Evolutionary conservation across 371 early-diverging fungal genomes (phyloP), one percentile per base, ranked within the genome.

Genomic region (Actinomucor elegans): DNA sequence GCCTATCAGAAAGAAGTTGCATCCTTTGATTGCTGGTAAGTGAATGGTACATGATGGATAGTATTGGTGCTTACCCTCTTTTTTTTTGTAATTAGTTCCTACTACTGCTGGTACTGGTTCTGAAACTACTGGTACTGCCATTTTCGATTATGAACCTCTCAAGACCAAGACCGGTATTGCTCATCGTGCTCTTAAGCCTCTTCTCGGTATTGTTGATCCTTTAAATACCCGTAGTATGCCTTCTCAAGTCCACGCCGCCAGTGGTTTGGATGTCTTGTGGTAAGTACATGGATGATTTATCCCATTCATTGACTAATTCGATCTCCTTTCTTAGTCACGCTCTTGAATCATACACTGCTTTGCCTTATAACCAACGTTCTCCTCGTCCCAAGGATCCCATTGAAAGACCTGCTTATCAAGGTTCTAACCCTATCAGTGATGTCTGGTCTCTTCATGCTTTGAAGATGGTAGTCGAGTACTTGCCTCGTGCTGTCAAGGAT

Each of bases 101-200:
- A 90, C 89, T 45, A 90, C 90, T 5, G 90, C 92, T 17, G 90
- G 89, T 43, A 94, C 95, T n/a, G 95, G 95, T 49, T 86, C 87
- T 31, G 95, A 94, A 66, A 92, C 93, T 10, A 94, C 95, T 1
- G 95, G 95, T 17, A 87, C 91, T 10, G 79, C 95, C 28, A 93
- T 94, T 57, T 94, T 94, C 57, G 95, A 94, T 64, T 90, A 91
- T 71, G 87, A 86, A 51, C 88, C 89, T 7, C 80, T 87, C 54
- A 80, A 84, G 32, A 87, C 89, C 59, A 94, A 94, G 84, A 94
- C 95, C 5, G 95, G 95, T 37, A 93, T 94, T 63, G 91, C 95
- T 44, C 85, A 84, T 52, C 86, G 95, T 48, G 87, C 90, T 17
- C 71, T 94, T 40, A 92, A 92, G 59, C 95, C 95, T 3, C 72